phyloP scores from a whole-genome alignment of 2,329 filamentous ascomycete genomes.

The Pestalotiopsis sp. region DNA sequence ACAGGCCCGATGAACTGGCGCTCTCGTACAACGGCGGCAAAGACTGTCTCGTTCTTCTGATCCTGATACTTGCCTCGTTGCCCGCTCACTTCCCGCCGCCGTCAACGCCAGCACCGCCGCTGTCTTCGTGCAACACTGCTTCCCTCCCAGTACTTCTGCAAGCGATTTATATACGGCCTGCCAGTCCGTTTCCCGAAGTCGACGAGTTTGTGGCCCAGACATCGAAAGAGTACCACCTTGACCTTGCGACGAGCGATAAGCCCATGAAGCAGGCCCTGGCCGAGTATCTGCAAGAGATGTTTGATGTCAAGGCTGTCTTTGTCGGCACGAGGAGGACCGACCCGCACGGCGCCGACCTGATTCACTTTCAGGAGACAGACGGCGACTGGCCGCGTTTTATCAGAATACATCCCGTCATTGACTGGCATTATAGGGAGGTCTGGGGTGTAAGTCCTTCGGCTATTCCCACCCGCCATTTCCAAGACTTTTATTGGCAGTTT shows the following conservation, averaged over 20 bases:
- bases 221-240: constrained; percentile 69
- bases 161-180: constrained; percentile 85
- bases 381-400: constrained; percentile 89
- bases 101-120: constrained; percentile 13
- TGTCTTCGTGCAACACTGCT: constrained; percentile 12
- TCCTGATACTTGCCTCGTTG: constrained; percentile 75
- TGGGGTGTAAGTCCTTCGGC: constrained; percentile 70
- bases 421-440: constrained; percentile 95
- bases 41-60: constrained; percentile 89
- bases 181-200: constrained; percentile 82
- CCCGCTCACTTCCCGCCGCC: constrained; percentile 34
- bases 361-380: constrained; percentile 85
- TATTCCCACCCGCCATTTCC: neutral
- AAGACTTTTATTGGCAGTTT: neutral
- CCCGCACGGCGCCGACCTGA: constrained; percentile 78
- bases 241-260: constrained; percentile 71
- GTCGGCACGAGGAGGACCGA: constrained; percentile 90
- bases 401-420: constrained; percentile 91
- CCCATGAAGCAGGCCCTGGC: constrained; percentile 82
- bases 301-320: constrained; percentile 73
- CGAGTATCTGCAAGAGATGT: constrained; percentile 68
- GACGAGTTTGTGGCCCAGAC: constrained; percentile 78
- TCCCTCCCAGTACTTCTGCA: constrained; percentile 56
- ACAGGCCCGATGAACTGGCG: constrained; percentile 74
- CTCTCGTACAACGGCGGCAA: constrained; percentile 98